Evolutionary conservation across 2,329 filamentous ascomycete species (phyloP).

Genomic region (Colletotrichum euphorbiae): DNA sequence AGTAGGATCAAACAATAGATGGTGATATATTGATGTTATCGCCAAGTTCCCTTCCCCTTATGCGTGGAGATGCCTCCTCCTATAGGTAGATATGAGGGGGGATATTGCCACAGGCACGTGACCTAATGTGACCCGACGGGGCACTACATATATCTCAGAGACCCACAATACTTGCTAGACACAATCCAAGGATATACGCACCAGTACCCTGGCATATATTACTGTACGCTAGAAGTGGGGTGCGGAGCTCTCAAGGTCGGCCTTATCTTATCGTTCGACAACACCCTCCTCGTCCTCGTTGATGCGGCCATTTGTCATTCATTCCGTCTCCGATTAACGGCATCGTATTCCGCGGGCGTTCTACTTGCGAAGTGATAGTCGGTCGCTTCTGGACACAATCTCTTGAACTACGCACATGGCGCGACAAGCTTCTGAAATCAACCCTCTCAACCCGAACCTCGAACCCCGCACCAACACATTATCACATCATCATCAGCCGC

Average conservation of each 20-base stretch:
- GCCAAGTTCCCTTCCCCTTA: too few relatives aligned
- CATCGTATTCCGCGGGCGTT: background rate
- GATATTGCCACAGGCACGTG: too few relatives aligned
- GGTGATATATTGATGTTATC: too few relatives aligned
- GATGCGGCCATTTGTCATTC: conserved; percentile 29
- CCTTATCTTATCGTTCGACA: conserved; percentile 28
- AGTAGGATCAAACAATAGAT: too few relatives aligned
- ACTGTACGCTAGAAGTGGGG: conserved; percentile 34
- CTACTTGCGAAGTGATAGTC: background rate
- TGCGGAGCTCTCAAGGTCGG: conserved; percentile 32
- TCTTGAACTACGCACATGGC: background rate
- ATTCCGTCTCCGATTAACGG: background rate
- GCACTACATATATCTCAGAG: too few relatives aligned
- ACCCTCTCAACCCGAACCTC: background rate
- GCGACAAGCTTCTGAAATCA: background rate
- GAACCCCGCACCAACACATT: background rate
- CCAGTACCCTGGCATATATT: too few relatives aligned
- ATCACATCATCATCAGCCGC: background rate
- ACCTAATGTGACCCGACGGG: too few relatives aligned
- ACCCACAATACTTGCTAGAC: too few relatives aligned
- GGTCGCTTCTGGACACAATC: background rate
- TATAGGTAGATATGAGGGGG: too few relatives aligned
- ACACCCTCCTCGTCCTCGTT: background rate
- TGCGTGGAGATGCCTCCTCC: too few relatives aligned
- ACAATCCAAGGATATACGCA: too few relatives aligned